A percentile compares a stretch with the other conserved stretches of the same genome.
phyloP scores from a whole-genome alignment of 805 yeast species.

The Wickerhamiella australiensis region DNA sequence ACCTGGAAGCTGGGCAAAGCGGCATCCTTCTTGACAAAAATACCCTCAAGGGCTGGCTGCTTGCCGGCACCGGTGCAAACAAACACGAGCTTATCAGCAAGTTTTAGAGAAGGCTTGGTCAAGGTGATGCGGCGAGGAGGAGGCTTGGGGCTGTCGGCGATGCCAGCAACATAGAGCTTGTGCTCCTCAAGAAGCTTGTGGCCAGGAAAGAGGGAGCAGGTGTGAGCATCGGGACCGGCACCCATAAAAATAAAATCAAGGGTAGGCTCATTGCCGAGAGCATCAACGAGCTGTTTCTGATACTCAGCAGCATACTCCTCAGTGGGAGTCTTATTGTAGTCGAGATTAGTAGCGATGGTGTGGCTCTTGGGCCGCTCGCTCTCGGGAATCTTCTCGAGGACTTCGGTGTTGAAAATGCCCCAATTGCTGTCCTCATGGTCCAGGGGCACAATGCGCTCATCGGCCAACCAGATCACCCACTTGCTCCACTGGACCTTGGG shows the following conservation, averaged over 20 bases:
- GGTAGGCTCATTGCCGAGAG: slow-evolving; percentile 26
- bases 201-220: slow-evolving; percentile 85
- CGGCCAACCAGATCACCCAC: slow-evolving; percentile 66
- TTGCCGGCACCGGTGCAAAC: slow-evolving; percentile 86
- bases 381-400: slow-evolving; percentile 35
- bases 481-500: slow-evolving; percentile 26
- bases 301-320: slow-evolving; percentile 54
- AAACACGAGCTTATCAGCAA: slow-evolving; percentile 49
- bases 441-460: slow-evolving; percentile 80
- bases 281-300: slow-evolving; percentile 42
- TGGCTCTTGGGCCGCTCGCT: slow-evolving; percentile 17
- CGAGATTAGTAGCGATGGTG: slow-evolving; percentile 43
- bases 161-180: slow-evolving; percentile 42
- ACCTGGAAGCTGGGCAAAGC: slow-evolving; percentile 60
- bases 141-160: slow-evolving; percentile 82
- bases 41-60: slow-evolving; percentile 55
- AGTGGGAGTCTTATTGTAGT: slow-evolving; percentile 42
- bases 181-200: slow-evolving; percentile 53
- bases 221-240: slow-evolving; percentile 94
- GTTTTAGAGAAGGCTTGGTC: slow-evolving; percentile 62
- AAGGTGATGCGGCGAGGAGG: slow-evolving; percentile 83
- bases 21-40: slow-evolving; percentile 40
- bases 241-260: slow-evolving; percentile 68
- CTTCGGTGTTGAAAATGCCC: slow-evolving; percentile 58
- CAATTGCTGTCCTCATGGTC: slow-evolving; percentile 76